phyloP scores from a whole-genome alignment of 345 rosid species.

The Aquilaria yunnanensis region DNA sequence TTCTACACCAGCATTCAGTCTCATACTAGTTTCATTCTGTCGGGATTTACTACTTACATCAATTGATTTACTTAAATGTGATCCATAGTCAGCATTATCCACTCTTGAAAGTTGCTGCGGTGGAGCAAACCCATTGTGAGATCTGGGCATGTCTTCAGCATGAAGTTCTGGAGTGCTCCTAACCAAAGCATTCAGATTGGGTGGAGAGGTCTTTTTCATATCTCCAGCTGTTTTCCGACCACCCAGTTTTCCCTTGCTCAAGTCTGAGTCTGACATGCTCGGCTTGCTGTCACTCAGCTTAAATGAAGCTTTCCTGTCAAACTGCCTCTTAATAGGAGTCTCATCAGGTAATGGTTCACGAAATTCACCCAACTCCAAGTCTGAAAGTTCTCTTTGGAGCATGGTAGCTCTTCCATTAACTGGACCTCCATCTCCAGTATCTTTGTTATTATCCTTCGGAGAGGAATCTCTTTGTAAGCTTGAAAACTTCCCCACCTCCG shows the following conservation, averaged over 20 bases:
- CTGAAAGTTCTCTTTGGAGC: conserved; percentile 74
- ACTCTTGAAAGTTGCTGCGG: conserved; percentile 40
- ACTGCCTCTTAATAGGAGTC: conserved; percentile 40
- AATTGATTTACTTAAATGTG: conserved; percentile 32
- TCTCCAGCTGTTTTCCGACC: conserved; percentile 42
- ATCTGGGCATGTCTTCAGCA: conserved; percentile 44
- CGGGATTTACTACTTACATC: conserved; percentile 47
- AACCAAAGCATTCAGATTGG: conserved; percentile 31
- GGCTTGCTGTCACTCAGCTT: conserved; percentile 48
- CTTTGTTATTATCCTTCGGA: conserved; percentile 34
- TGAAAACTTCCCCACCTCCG: conserved; percentile 43
- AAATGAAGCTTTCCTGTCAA: conserved; percentile 57
- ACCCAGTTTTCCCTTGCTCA: conserved; percentile 42
- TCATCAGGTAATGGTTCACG: conserved; percentile 62
- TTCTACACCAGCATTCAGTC: conserved; percentile 42
- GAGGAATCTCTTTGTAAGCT: conserved; percentile 34
- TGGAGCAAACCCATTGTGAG: conserved; percentile 32
- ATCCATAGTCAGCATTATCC: conserved; percentile 39
- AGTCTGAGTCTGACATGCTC: conserved; percentile 53
- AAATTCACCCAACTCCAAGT: conserved; percentile 93
- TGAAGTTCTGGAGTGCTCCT: conserved; percentile 46
- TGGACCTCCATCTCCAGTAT: conserved; percentile 25
- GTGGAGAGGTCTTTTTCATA: conserved; percentile 44
- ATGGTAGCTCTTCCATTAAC: conserved; percentile 40
- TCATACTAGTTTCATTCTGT: conserved; percentile 41